phyloP scores from a whole-genome alignment of 106 monocot species.

The Apostasia shenzhenica region DNA sequence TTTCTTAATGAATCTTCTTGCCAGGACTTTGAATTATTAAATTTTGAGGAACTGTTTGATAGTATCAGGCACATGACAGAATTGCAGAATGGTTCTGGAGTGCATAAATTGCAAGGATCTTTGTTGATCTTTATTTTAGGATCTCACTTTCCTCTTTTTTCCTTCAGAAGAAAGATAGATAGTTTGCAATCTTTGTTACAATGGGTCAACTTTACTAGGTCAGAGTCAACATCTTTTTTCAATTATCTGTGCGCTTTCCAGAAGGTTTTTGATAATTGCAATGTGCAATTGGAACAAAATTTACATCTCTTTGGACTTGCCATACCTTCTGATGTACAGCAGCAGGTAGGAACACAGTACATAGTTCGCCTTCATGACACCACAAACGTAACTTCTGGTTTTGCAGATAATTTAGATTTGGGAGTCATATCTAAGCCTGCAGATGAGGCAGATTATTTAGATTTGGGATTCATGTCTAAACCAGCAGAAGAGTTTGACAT shows the following conservation, averaged over 20 bases:
- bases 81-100: constrained; percentile 16
- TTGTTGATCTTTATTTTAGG: constrained; percentile 74
- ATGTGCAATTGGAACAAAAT: constrained; percentile 29
- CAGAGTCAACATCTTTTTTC: constrained; percentile 46
- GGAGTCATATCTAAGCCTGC: neutral
- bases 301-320: constrained; percentile 36
- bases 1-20: constrained; percentile 19
- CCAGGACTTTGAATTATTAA: constrained; percentile 53
- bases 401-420: constrained; percentile 2
- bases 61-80: constrained; percentile 27
- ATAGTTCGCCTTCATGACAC: constrained; percentile 13
- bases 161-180: constrained; percentile 49
- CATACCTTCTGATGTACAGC: constrained; percentile 11
- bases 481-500: constrained; percentile 5
- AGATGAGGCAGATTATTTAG: neutral
- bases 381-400: constrained; percentile 3
- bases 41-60: constrained; percentile 79
- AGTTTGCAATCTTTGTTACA: constrained; percentile 40
- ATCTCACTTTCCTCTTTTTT: constrained; percentile 58
- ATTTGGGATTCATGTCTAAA: neutral
- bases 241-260: constrained; percentile 69
- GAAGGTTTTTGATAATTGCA: constrained; percentile 52
- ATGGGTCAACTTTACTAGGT: constrained; percentile 63
- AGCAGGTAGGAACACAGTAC: constrained; percentile 1
- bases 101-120: constrained; percentile 33